Percentiles rank a stretch among this genome's conserved stretches.
These are phyloP conservation scores for Escovopsis sp. DNA, from an alignment of 2,329 filamentous ascomycete species.

Conservation along the genomic window DNA sequence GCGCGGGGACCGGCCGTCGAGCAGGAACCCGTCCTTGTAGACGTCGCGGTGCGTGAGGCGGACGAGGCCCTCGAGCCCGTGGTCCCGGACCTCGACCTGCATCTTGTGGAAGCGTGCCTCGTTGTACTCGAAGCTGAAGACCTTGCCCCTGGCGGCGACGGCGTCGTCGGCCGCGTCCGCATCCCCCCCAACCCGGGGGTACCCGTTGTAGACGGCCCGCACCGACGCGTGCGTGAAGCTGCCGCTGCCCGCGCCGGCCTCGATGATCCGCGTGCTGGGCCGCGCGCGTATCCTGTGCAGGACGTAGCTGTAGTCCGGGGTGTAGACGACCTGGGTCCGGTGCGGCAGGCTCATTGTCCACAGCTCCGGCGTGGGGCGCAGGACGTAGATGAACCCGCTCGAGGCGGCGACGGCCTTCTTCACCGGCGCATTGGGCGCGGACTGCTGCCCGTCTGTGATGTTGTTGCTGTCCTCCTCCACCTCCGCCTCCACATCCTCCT, in stretches of 20 bases:
- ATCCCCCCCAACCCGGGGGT: too few species aligned
- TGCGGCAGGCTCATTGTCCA: conserved; percentile 73
- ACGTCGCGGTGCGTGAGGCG: conserved; percentile 67
- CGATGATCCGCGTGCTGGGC: conserved; percentile 60
- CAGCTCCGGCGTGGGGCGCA: conserved; percentile 66
- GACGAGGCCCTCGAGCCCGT: conserved; percentile 51
- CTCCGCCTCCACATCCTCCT: conserved; percentile 16
- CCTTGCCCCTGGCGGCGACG: conserved; percentile 42
- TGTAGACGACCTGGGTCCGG: conserved; percentile 76
- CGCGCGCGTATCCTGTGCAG: conserved; percentile 60
- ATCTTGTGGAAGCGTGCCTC: conserved; percentile 56
- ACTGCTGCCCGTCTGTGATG: too few species aligned
- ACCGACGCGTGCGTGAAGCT: conserved; percentile 72
- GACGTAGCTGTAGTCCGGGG: conserved; percentile 75
- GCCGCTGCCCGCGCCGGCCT: conserved; percentile 69
- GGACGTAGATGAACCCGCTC: conserved; percentile 63
- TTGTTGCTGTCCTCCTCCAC: too few species aligned
- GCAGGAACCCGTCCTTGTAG: conserved; percentile 57
- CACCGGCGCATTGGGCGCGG: conserved; percentile 15
- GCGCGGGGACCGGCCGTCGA: conserved; percentile 42
- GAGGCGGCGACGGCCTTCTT: conserved; percentile 39
- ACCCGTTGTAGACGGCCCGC: conserved; percentile 62
- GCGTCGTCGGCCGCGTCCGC: conserved; percentile 21
- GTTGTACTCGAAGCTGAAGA: conserved; percentile 76
- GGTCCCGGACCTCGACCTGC: conserved; percentile 51